Evolutionary conservation across 2,329 filamentous ascomycete species (phyloP).

Genomic region (Trichoderma cornu-damae): DNA sequence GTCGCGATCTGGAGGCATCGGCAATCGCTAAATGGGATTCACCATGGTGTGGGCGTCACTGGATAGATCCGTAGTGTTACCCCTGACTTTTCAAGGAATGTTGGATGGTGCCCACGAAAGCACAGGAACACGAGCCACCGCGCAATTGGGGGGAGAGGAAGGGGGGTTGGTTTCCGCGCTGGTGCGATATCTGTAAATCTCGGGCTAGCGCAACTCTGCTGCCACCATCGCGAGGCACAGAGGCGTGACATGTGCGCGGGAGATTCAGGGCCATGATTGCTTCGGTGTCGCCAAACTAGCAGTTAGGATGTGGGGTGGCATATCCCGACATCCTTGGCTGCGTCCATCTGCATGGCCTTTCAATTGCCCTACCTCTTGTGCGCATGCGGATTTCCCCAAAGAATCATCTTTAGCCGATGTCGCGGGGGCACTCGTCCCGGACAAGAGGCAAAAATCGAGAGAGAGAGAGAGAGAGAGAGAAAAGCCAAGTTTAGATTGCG

Average conservation of each 20-base stretch:
- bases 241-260: not conserved
- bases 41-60: slow-evolving; percentile 10
- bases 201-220: slow-evolving; percentile 14
- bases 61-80: slow-evolving; percentile 19
- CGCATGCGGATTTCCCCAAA: not conserved
- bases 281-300: not conserved
- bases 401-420: not conserved
- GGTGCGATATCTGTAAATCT: slow-evolving; percentile 6
- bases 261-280: slow-evolving; percentile 6
- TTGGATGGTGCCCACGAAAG: slow-evolving; percentile 2
- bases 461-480: not conserved
- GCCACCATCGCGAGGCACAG: not conserved
- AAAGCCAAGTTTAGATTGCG: not conserved
- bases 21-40: slow-evolving; percentile 11
- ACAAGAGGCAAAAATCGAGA: not conserved
- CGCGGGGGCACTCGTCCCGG: too few relatives aligned
- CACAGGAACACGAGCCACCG: slow-evolving; percentile 10
- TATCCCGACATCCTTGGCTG: slow-evolving; percentile 15
- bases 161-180: too few relatives aligned
- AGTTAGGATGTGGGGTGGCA: slow-evolving; percentile 13
- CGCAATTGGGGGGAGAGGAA: not conserved
- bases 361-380: not conserved
- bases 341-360: slow-evolving; percentile 1
- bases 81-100: slow-evolving; percentile 10
- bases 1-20: slow-evolving; percentile 14